Evolutionary conservation across 2,329 filamentous ascomycete genomes (phyloP).

Genomic region (Thermothelomyces thermophilus): DNA sequence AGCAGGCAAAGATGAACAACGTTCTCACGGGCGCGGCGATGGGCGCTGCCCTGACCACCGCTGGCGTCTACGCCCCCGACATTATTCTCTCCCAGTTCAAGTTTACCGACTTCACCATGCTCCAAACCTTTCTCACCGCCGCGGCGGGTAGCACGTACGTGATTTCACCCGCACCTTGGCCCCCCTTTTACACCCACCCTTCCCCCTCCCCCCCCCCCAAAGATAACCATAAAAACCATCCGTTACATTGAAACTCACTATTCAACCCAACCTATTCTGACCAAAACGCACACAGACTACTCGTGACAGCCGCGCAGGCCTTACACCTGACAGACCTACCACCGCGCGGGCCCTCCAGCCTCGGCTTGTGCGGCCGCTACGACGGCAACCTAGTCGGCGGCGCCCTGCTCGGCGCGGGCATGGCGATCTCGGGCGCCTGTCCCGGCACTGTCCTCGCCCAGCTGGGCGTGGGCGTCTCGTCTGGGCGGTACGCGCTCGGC

Average conservation of each 20-base stretch:
- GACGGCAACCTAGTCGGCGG: slow-evolving; percentile 63
- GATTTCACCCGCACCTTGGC: slow-evolving; percentile 8
- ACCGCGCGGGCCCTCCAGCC: slow-evolving; percentile 44
- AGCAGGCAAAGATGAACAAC: slow-evolving; percentile 22
- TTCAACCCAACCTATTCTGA: slow-evolving; percentile 8
- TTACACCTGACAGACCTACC: slow-evolving; percentile 37
- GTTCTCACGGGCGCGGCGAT: slow-evolving; percentile 48
- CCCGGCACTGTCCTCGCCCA: slow-evolving; percentile 60
- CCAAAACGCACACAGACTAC: slow-evolving; percentile 29
- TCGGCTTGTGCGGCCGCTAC: slow-evolving; percentile 46
- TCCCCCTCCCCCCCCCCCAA: not conserved
- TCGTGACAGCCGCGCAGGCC: slow-evolving; percentile 41
- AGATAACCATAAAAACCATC: not conserved
- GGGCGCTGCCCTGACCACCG: slow-evolving; percentile 53
- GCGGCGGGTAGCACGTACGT: slow-evolving; percentile 55
- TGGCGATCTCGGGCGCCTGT: slow-evolving; percentile 59
- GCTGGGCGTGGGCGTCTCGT: slow-evolving; percentile 45
- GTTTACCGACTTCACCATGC: slow-evolving; percentile 58
- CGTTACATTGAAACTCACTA: not conserved
- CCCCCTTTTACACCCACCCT: not conserved
- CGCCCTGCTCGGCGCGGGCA: slow-evolving; percentile 55
- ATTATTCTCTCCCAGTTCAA: slow-evolving; percentile 56
- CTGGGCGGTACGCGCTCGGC: slow-evolving; percentile 45
- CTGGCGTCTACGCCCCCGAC: slow-evolving; percentile 54
- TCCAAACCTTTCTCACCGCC: slow-evolving; percentile 57